Percentiles rank a stretch among this genome's conserved stretches.
Conservation (phyloP, 1,284 basidiomycete genomes). For the Melampsora americana region DNA sequence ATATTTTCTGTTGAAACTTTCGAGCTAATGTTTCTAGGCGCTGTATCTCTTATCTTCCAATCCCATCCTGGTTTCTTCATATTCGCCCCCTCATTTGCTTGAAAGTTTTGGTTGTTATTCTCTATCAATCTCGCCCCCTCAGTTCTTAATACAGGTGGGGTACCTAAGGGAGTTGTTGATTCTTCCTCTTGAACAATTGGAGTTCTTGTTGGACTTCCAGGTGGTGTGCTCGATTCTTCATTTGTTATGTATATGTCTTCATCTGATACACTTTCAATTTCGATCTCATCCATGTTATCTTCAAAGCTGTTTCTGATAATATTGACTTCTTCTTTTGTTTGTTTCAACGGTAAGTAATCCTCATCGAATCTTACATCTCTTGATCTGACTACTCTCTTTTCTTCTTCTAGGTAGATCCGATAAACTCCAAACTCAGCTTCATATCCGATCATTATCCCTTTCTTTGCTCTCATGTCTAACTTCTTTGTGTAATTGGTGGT, state of each 20-base stretch:
- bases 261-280: background rate
- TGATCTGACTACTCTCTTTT: slow-evolving; percentile 12
- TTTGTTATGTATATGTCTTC: too few species aligned
- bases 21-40: too few species aligned
- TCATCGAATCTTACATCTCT: slow-evolving; percentile 20
- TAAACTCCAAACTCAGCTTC: slow-evolving; percentile 21
- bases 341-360: background rate
- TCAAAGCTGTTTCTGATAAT: background rate
- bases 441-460: slow-evolving; percentile 26
- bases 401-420: background rate
- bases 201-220: background rate
- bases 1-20: too few species aligned
- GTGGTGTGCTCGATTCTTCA: background rate
- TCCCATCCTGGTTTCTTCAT: too few species aligned
- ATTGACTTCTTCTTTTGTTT: background rate
- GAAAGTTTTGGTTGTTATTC: too few species aligned
- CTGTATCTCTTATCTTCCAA: too few species aligned
- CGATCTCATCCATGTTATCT: slow-evolving; percentile 5
- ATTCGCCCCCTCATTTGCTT: too few species aligned
- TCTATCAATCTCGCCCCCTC: too few species aligned
- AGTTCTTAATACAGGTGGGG: too few species aligned
- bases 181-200: background rate
- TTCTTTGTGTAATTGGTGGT: slow-evolving; percentile 9
- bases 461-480: slow-evolving; percentile 6
- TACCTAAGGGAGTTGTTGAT: too few species aligned